Evolutionary conservation across 768 basidiomycete genomes (phyloP).

Genomic region (Leccinum subgranulosum): DNA sequence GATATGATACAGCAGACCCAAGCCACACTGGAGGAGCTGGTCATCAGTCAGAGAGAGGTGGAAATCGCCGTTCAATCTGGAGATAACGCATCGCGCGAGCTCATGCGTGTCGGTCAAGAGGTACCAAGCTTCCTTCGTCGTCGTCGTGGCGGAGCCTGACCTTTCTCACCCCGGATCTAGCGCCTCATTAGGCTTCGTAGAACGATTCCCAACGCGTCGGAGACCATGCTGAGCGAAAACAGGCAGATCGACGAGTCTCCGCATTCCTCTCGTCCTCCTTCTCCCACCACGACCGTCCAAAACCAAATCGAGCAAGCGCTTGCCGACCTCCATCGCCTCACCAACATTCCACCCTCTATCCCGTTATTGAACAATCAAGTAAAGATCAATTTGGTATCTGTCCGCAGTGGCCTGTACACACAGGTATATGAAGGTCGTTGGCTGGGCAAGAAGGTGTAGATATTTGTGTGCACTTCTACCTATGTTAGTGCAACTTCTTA

Average conservation of each 20-base stretch:
- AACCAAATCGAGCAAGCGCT: conserved; percentile 45
- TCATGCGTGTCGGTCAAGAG: conserved; percentile 55
- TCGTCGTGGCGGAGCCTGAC: neutral
- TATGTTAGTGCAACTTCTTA: neutral
- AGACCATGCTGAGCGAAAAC: conserved; percentile 17
- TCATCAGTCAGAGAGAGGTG: conserved; percentile 38
- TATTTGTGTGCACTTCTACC: neutral
- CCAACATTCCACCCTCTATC: conserved; percentile 52
- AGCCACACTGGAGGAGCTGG: conserved; percentile 35
- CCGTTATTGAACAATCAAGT: conserved; percentile 55
- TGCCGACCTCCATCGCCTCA: conserved; percentile 44
- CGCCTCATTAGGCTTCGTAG: conserved; percentile 21
- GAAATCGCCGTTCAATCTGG: conserved; percentile 39
- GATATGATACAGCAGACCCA: conserved; percentile 28
- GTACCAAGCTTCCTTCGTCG: conserved; percentile 24
- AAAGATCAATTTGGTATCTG: conserved; percentile 31
- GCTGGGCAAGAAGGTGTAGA: conserved; percentile 48
- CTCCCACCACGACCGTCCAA: conserved; percentile 26
- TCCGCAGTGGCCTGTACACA: conserved; percentile 52
- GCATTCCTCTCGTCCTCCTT: conserved; percentile 16
- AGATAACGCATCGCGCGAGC: conserved; percentile 38
- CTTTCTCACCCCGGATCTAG: conserved; percentile 4
- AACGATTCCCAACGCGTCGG: neutral
- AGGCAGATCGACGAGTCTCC: conserved; percentile 24
- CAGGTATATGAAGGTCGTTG: conserved; percentile 54